Base-by-base conservation (phyloP, 2,329 filamentous ascomycete genomes). In the Aciculosporium take region DNA sequence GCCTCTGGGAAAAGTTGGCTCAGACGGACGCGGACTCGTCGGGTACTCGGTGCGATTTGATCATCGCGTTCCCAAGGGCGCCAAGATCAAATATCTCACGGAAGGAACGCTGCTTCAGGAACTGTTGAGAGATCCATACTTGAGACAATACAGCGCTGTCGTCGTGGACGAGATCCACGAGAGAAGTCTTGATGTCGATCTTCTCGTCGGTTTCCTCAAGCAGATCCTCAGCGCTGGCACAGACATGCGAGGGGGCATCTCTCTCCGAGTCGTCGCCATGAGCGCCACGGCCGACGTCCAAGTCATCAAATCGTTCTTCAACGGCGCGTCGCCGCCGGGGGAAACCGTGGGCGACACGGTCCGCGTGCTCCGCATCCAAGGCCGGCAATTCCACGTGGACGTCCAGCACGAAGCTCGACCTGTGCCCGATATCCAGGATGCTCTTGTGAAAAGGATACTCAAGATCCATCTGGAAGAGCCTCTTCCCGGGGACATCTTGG, bases 141-240 rank as follows among this genome's bases (percentile, higher is more conserved):
- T 98, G 54, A 75, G 73, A 25, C 79, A 84, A 55, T 98, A 98
- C 57, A 94, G 86, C 53, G 87, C 82, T 3, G 72, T 98, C 1
- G 72, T 98, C 15, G 85, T 98, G 7, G 91, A 98, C 61, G 91
- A 98, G 60, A 91, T 98, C 10, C 91, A 98, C 64, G 91, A 98
- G 64, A 73, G 91, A 51, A 94, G 88, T 50, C 76, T 96, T 18
- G 93, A 96, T 56, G 89, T 95, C 7, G 91, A 98, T 63, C 64
- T 98, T 21, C 70, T 95, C 8, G 69, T 93, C 21, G 91, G 91
- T 0, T 96, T 98, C 49, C 57, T 98, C 46, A 84, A 84, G 55
- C 81, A 83, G 46, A 74, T 96, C 36, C 64, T 91, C 1, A 66
- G 69, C 1, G 67, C 72, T 2, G 68, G 78, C 42, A 72, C 74